Evolutionary conservation across 306 rosid species (phyloP), one percentile per base, ranked within the genome.

Genomic region (Fagus sylvatica): DNA sequence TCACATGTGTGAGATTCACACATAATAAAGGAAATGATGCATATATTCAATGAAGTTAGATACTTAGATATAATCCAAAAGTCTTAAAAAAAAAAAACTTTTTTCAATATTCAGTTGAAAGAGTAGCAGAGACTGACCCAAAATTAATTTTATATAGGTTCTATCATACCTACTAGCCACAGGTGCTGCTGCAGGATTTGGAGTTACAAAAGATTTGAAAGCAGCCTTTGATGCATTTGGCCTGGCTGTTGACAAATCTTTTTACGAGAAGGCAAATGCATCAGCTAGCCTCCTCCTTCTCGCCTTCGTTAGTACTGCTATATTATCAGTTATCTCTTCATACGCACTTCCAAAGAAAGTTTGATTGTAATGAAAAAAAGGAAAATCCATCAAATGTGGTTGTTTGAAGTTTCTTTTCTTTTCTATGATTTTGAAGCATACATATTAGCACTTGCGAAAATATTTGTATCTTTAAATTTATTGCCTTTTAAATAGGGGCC

Each of bases 121-220:
- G 39, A 32, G 13, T 0, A 60, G n/a, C 17, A 30, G 67, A 30
- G 67, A 1, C 67, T 61, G 7, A 61, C 17, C 67, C 41, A 15
- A 30, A 33, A 33, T 16, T 37, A 30, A 1, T 33, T 13, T 1
- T 59, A 2, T 32, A 36, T 37, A 78, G 85, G 53, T 82, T 55
- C 7, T 78, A 4, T 78, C 82, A 37, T 56, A 66, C 28, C 4
- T 71, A 59, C 11, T 82, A 22, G 82, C 79, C 0, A 69, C 82
- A 0, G 82, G 79, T 22, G 56, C 76, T 5, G 81, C 74, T n/a
- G 83, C 84, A 37, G 84, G 84, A 39, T 66, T 81, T 59, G 81
- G 79, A 19, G 70, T 57, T 16, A 76, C 81, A 4, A 43, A 4
- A 32, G 42, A 40, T 16, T 2, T 73, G 17, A 34, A 11, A 7